Evolutionary conservation across 164 flowering plant species (phyloP).

Genomic region (Berberis vulgaris): DNA sequence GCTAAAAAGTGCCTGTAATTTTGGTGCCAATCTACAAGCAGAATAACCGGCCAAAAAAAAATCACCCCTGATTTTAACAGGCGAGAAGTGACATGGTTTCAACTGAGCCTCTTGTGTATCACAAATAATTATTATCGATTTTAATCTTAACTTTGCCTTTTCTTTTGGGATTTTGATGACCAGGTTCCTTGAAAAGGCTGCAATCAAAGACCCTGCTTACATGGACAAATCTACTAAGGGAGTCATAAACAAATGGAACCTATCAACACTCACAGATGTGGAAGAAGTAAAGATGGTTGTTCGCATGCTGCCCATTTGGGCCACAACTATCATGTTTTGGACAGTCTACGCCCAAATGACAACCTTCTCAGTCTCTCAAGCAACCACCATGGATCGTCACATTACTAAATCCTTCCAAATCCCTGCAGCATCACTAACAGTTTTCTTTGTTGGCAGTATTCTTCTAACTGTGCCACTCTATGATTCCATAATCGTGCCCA

Average conservation of each 20-base stretch:
- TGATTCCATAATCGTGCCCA: conserved; percentile 49
- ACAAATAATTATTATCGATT: no score
- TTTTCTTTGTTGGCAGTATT: conserved; percentile 72
- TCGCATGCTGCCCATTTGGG: conserved; percentile 70
- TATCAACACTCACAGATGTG: conserved; percentile 41
- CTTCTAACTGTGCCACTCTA: conserved; percentile 71
- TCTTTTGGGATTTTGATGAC: not conserved
- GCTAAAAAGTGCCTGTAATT: no score
- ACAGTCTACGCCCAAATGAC: conserved; percentile 83
- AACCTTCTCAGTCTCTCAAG: conserved; percentile 82
- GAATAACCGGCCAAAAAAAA: no score
- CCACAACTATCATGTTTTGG: conserved; percentile 84
- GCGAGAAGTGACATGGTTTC: no score
- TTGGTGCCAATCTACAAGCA: no score
- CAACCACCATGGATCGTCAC: conserved; percentile 74
- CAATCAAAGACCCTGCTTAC: conserved; percentile 27
- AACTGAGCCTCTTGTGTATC: no score
- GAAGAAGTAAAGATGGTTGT: conserved; percentile 35
- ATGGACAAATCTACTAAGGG: not conserved
- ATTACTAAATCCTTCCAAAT: conserved; percentile 54
- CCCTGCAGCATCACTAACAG: conserved; percentile 70
- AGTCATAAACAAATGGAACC: conserved; percentile 21
- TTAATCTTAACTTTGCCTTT: no score
- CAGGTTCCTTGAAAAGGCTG: conserved; percentile 71
- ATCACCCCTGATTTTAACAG: no score